Evolutionary conservation across 257 asterid species (phyloP), one percentile per base, ranked within the genome.

Genomic region (Thymus quinquecostatus): DNA sequence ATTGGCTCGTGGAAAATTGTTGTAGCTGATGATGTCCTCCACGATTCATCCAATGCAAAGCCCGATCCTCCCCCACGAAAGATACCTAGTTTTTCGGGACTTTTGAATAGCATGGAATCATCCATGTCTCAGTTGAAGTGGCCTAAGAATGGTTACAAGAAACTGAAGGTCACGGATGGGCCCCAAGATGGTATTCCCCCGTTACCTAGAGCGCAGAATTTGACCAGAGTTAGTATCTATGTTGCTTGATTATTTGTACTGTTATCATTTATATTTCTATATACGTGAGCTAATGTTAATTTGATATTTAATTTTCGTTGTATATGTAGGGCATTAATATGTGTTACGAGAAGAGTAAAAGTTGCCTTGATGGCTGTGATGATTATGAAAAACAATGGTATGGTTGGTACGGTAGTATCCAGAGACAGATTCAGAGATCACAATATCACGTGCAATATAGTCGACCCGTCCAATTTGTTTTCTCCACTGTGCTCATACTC

Each of bases 371-470:
- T 40, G 88, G 91, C 66, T 81, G 88, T 71, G 88, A 86, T 70
- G 85, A 88, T 34, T 91, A 81, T 70, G 87, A 85, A 72, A 94
- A 89, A 77, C 95, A 88, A 59, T 74, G 88, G 53, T 70, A 88
- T 69, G 93, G 98, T 51, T 88, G 97, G 97, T 85, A 78, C 66
- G 97, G 99, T 68, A 71, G 88, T 60, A 40, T 89, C 56, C 92
- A 84, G 71, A 90, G 99, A 79, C 97, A 85, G 77, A 82, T 91
- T 71, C 99, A 85, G 81, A 89, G 98, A 78, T 89, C 97, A 57
- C 98, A 94, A 78, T 91, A 94, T 79, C 83, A 83, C 53, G 83
- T 91, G 85, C 97, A 85, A 57, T 91, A 91, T 72, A 85, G 86
- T 81, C 88, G 97, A 66, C 87, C 96, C 56, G 80, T 88, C 62